Evolutionary conservation across 2,329 filamentous ascomycete species (phyloP).

Genomic region (Tolypocladium sp.): DNA sequence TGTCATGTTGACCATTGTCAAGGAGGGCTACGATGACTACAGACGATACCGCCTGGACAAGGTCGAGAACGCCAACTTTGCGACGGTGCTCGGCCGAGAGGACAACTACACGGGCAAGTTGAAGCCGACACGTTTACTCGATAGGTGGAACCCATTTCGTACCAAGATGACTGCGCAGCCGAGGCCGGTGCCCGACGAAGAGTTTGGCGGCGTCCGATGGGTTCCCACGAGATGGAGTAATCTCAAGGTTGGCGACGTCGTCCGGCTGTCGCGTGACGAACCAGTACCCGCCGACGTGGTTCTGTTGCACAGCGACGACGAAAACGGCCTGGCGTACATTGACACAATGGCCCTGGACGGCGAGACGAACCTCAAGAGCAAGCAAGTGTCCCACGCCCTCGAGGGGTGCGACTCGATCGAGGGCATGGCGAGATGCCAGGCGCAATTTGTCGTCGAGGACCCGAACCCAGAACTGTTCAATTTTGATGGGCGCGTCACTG

Average conservation of each 20-base stretch:
- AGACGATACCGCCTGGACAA: slow-evolving; percentile 72
- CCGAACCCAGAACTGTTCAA: slow-evolving; percentile 70
- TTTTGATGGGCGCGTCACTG: slow-evolving; percentile 60
- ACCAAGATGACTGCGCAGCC: slow-evolving; percentile 19
- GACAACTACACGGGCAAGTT: slow-evolving; percentile 21
- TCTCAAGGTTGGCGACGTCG: slow-evolving; percentile 39
- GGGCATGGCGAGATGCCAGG: slow-evolving; percentile 43
- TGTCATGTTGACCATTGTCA: slow-evolving; percentile 69
- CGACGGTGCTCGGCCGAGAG: slow-evolving; percentile 33
- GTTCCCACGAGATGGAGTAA: slow-evolving; percentile 32
- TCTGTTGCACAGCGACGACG: slow-evolving; percentile 66
- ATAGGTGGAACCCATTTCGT: slow-evolving; percentile 23
- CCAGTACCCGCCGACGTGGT: slow-evolving; percentile 76
- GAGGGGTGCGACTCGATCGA: slow-evolving; percentile 46
- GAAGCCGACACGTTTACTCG: slow-evolving; percentile 11
- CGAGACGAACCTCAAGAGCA: slow-evolving; percentile 74
- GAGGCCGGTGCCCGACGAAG: slow-evolving; percentile 35
- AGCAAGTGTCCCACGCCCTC: slow-evolving; percentile 55
- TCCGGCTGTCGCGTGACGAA: slow-evolving; percentile 56
- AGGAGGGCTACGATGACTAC: slow-evolving; percentile 83
- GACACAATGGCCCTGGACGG: slow-evolving; percentile 81
- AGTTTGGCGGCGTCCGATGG: slow-evolving; percentile 54
- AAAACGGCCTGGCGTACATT: slow-evolving; percentile 72
- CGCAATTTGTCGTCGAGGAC: slow-evolving; percentile 63
- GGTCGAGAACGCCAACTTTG: slow-evolving; percentile 59